A percentile compares a stretch with the other conserved stretches of the same genome.
Evolutionary conservation across 202 grass and related monocot species (phyloP).

Genomic region (Saccharum hybrid): DNA sequence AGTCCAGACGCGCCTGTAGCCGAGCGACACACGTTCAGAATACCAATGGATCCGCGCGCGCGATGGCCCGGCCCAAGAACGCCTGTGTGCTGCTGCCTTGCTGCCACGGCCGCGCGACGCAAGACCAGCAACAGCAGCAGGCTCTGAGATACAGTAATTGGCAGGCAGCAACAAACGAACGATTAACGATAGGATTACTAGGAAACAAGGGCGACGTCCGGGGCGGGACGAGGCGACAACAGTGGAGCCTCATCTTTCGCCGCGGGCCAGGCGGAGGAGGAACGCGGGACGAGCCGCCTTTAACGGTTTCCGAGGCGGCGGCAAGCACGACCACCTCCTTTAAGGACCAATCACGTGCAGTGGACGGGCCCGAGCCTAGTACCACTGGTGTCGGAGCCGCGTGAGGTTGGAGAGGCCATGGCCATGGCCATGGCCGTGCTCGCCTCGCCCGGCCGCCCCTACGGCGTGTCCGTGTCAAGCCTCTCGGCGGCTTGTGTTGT

Average conservation of each 20-base stretch:
- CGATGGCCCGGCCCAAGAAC: background rate
- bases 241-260: slow-evolving; percentile 25
- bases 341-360: slow-evolving; percentile 73
- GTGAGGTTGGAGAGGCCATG: background rate
- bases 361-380: slow-evolving; percentile 45
- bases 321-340: slow-evolving; percentile 49
- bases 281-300: slow-evolving; percentile 43
- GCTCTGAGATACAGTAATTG: background rate
- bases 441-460: background rate
- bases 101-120: background rate
- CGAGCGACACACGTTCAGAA: background rate
- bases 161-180: background rate
- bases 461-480: slow-evolving; percentile 17
- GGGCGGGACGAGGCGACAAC: background rate
- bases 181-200: background rate
- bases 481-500: background rate
- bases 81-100: background rate
- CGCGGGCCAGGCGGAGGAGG: slow-evolving; percentile 31
- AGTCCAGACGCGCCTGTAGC: background rate
- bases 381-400: slow-evolving; percentile 7
- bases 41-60: background rate
- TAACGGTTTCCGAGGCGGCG: slow-evolving; percentile 65
- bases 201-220: background rate
- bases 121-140: background rate
- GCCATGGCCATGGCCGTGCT: background rate